Base-by-base conservation (phyloP, 139 green algal genomes). In the Gonium pectorale region DNA sequence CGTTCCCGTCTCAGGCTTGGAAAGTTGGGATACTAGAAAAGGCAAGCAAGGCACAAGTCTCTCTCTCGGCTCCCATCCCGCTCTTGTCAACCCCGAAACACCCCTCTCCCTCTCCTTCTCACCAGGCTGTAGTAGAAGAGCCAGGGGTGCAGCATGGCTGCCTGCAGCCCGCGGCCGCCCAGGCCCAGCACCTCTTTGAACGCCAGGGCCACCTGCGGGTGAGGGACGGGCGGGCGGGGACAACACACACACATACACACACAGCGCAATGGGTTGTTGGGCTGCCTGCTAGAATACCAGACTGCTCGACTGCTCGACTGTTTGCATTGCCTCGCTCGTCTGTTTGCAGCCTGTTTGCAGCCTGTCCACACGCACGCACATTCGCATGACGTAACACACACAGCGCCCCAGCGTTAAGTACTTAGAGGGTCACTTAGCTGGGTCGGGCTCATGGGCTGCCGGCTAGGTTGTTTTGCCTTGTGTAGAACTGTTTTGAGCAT, bases 51-150 rank as follows among this genome's bases (percentile, higher is more conserved):
- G n/a, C n/a, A n/a, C n/a, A n/a, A n/a, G n/a, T n/a, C n/a, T n/a
- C n/a, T n/a, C n/a, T n/a, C n/a, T n/a, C n/a, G n/a, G n/a, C n/a
- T n/a, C n/a, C n/a, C n/a, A n/a, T n/a, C n/a, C n/a, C n/a, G n/a
- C n/a, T n/a, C n/a, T n/a, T n/a, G n/a, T n/a, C n/a, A n/a, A n/a
- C n/a, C n/a, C n/a, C n/a, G n/a, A n/a, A n/a, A n/a, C n/a, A 46
- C 64, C 9, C 46, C 64, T n/a, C 9, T 46, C 15, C 64, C 64
- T 49, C 35, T 38, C 64, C 29, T 24, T 40, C 22, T 21, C 27
- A 81, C 74, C 74, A 68, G 13, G 40, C 35, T 70, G 74, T 81
- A 81, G 54, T 81, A 81, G 38, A 13, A 60, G 11, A 31, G 26
- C 74, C 74, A 81, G 74, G 74, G 74, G 11, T 41, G 37, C 27